Base-by-base conservation (phyloP, 2,329 filamentous ascomycete genomes). In the Trichoderma harzianum region DNA sequence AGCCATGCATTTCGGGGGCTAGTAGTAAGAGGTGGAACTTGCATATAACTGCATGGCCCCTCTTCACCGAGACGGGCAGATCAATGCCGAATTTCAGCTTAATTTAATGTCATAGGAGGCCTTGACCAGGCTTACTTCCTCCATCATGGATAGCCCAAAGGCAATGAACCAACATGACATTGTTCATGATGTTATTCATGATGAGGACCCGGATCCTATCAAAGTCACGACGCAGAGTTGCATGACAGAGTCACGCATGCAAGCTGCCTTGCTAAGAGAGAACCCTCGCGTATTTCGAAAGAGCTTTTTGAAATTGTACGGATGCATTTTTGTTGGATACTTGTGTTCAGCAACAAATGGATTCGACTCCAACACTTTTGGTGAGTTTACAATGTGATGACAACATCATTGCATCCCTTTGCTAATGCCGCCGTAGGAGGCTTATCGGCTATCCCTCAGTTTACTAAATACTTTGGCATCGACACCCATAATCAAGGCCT, bases 1-100 rank as follows among this genome's bases (percentile, higher is more conserved):
- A 64, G 24, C 28, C 24, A 16, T 64, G 18, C 18, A 32, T 47
- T 30, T 47, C 14, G 61, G 36, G 11, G 36, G 24, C 36, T 47
- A 30, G 36, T 30, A 30, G 61, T 43, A 63, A 14, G 1, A 36
- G 21, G 39, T 32, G 61, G 39, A 64, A 51, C 39, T 39, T 43
- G 39, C 62, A 34, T 64, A 64, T 64, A 64, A 64, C 16, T 64
- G 26, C 62, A 64, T 21, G 62, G 39, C 62, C 62, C 61, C 62
- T 47, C 62, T 51, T 51, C 62, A 51, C 18, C 36, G 62, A 51
- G 62, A 64, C 11, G n/a, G 36, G 39, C 26, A 51, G 39, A 64
- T 34, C 26, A 51, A 24, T 51, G 28, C 43, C 26, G 34, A 21
- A 51, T 21, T 2, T 21, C 62, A 30, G 32, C 62, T 51, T 64